Evolutionary conservation across 768 basidiomycete genomes (phyloP).

Genomic region (Podaxis rugospora): DNA sequence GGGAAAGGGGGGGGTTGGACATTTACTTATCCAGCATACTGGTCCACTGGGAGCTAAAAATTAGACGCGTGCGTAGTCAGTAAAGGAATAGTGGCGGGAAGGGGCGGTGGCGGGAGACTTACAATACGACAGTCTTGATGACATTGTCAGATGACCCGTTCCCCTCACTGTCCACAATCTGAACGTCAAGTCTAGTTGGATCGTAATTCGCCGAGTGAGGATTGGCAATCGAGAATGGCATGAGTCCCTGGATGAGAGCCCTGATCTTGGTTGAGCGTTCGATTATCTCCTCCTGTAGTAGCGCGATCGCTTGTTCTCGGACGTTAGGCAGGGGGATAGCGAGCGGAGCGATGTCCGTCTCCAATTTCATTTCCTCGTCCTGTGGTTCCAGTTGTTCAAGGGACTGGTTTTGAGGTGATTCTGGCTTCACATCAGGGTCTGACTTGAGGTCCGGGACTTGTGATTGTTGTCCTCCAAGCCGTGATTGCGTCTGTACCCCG

Average conservation of each 20-base stretch:
- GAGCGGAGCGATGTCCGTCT: neutral
- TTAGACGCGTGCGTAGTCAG: constrained; percentile 11
- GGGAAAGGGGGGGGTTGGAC: neutral
- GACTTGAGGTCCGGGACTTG: neutral
- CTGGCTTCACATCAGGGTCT: neutral
- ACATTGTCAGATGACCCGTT: constrained; percentile 64
- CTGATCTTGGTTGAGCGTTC: constrained; percentile 87
- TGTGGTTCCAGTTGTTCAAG: neutral
- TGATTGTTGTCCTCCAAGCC: neutral
- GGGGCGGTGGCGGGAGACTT: constrained; percentile 23
- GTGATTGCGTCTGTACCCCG: neutral
- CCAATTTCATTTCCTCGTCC: constrained; percentile 5
- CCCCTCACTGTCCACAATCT: constrained; percentile 74
- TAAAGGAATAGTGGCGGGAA: constrained; percentile 17
- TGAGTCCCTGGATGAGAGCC: constrained; percentile 73
- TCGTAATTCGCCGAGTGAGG: constrained; percentile 88
- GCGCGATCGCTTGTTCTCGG: neutral
- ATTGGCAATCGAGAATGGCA: constrained; percentile 78
- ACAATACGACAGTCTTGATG: constrained; percentile 96
- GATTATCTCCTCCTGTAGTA: constrained; percentile 41
- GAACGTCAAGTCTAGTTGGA: constrained; percentile 51
- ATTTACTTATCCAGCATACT: constrained; percentile 86
- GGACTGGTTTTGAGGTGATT: neutral
- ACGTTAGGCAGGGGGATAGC: neutral
- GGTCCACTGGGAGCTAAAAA: constrained; percentile 85